phyloP scores from a whole-genome alignment of 73 alveolate genomes.

The Stentor coeruleus region DNA sequence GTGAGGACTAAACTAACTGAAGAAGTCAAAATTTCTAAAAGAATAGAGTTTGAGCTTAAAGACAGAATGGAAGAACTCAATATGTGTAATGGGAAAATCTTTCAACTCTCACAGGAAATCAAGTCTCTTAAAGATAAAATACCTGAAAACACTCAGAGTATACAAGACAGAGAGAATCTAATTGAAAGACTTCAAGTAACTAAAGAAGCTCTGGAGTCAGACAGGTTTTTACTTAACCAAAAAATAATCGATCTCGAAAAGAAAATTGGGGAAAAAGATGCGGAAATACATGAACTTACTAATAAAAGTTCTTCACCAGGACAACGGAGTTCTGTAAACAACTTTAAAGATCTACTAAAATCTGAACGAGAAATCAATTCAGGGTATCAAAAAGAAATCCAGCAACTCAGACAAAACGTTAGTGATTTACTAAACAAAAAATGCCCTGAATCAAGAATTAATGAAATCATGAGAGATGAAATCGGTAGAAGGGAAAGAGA shows the following conservation, averaged over 20 bases:
- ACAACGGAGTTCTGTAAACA: not conserved
- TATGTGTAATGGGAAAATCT: constrained; percentile 80
- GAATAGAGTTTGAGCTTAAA: constrained; percentile 63
- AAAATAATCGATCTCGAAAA: not conserved
- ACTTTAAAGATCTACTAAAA: not conserved
- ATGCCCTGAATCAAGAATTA: not conserved
- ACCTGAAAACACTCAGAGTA: constrained; percentile 35
- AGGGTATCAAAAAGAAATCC: not conserved
- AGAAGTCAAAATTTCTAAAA: constrained; percentile 69
- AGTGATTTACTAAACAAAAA: not conserved
- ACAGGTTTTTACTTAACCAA: not conserved
- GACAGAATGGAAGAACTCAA: constrained; percentile 68
- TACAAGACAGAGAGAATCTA: not conserved
- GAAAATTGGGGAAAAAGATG: not conserved
- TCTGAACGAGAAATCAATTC: not conserved
- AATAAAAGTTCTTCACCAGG: not conserved
- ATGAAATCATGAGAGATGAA: constrained; percentile 21
- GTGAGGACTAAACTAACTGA: constrained; percentile 74
- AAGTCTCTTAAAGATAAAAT: constrained; percentile 52
- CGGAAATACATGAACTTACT: not conserved
- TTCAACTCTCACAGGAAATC: constrained; percentile 65
- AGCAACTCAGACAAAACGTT: not conserved
- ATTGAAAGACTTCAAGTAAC: not conserved
- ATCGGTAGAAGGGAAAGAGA: constrained; percentile 31
- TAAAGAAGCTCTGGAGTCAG: not conserved